These are phyloP conservation scores for Naematelia aurantialba DNA, from an alignment of 768 basidiomycete species.

Conservation along the genomic window DNA sequence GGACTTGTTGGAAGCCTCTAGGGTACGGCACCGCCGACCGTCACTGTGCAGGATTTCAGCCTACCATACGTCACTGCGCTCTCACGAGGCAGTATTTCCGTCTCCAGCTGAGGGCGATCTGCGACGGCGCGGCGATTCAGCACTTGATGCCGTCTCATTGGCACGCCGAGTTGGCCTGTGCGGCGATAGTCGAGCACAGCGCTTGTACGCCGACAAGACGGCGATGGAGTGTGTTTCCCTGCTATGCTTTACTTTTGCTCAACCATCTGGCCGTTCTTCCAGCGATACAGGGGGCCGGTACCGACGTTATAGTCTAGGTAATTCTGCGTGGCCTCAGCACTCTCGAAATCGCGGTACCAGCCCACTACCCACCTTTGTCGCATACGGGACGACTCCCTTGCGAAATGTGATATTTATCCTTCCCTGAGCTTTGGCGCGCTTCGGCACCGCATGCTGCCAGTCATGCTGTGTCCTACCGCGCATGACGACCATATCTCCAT, in stretches of 20 bases:
- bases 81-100: too few species aligned
- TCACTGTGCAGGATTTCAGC: too few species aligned
- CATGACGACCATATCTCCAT: slow-evolving; percentile 50
- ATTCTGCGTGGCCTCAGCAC: slow-evolving; percentile 24
- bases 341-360: not conserved
- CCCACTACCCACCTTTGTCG: slow-evolving; percentile 18
- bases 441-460: slow-evolving; percentile 50
- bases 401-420: slow-evolving; percentile 51
- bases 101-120: too few species aligned
- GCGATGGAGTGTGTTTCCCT: too few species aligned
- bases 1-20: too few species aligned
- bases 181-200: too few species aligned
- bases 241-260: slow-evolving; percentile 23
- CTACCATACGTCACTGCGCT: too few species aligned
- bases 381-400: slow-evolving; percentile 43
- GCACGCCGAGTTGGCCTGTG: too few species aligned
- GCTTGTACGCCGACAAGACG: too few species aligned
- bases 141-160: too few species aligned
- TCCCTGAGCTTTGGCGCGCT: slow-evolving; percentile 42
- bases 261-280: slow-evolving; percentile 33
- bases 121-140: too few species aligned
- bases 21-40: too few species aligned
- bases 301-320: slow-evolving; percentile 48
- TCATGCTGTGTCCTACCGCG: slow-evolving; percentile 46
- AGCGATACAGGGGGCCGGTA: slow-evolving; percentile 35